Base-by-base conservation (phyloP, 305 asterid genomes). In the Ruellia speciosa region DNA sequence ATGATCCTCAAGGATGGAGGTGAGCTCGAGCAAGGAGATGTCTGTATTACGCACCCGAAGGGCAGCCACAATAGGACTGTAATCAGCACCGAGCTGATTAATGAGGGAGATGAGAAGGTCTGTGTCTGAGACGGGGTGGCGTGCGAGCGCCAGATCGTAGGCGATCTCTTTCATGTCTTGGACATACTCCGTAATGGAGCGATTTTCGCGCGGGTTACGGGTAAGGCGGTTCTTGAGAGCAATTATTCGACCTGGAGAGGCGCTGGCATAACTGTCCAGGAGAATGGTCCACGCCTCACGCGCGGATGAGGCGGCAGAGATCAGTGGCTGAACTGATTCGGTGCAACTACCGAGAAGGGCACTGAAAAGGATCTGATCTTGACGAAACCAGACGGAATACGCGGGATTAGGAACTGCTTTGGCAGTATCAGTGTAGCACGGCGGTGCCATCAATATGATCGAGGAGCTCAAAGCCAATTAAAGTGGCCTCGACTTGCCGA, bases 331-430 rank as follows among this genome's bases (percentile, higher is more conserved):
- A 13, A 51, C 6, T 15, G n/a, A 15, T 11, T 51, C 56, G 2
- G 56, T 7, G 56, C 56, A 51, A 15, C 56, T 4, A 15, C 56
- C 56, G 5, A 51, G 2, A 16, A 51, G 8, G 15, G 56, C 56
- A 3, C n/a, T 17, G 12, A 51, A 6, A 9, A 51, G 2, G 12
- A 51, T 51, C 6, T 14, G 31, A 51, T 51, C 55, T 51, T 51
- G 7, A 8, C 31, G 55, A 9, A 51, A 51, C 55, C 55, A 51
- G 7, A 24, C 7, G n/a, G 11, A 0, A n/a, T 51, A 17, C 5
- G 20, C 56, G 3, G 11, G 24, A 17, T 51, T 51, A 31, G n/a
- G 56, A 5, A 31, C 17, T 16, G 16, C 15, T 12, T 51, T 51
- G 0, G 24, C 56, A 11, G 2, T 31, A 31, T 51, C 56, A 7